phyloP scores from a whole-genome alignment of 352 stramenopile species.

The Thraustochytrium sp. region DNA sequence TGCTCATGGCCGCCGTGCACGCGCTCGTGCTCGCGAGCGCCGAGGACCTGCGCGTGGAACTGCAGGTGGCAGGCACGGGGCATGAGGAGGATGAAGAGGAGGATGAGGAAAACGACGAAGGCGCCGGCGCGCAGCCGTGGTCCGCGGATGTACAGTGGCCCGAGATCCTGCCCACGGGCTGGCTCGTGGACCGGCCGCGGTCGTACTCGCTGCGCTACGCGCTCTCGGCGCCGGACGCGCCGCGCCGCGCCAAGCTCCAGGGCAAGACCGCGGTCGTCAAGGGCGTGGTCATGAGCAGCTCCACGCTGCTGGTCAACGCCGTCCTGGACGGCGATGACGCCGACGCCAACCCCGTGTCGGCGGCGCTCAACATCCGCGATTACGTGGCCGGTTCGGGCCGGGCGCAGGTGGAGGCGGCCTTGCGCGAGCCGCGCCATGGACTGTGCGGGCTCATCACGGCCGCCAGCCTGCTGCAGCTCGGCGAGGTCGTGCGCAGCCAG shows the following conservation, averaged over 20 bases:
- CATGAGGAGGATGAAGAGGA: neutral
- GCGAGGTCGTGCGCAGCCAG: neutral
- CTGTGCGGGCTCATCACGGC: neutral
- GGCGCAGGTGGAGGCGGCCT: neutral
- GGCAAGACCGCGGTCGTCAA: neutral
- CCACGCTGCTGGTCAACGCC: neutral
- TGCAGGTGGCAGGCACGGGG: neutral
- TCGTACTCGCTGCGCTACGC: neutral
- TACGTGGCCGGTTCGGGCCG: neutral
- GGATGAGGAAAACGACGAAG: neutral
- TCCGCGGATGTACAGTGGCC: neutral
- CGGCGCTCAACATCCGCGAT: neutral
- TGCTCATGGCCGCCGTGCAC: slow-evolving; percentile 11
- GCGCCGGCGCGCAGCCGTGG: neutral
- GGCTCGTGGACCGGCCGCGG: neutral
- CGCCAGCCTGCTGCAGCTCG: neutral
- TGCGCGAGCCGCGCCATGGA: neutral
- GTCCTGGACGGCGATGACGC: neutral
- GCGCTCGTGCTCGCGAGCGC: neutral
- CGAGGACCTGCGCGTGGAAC: neutral
- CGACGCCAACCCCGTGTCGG: neutral
- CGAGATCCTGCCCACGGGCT: neutral
- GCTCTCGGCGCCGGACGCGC: neutral
- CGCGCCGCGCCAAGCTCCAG: neutral
- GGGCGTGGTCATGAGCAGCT: neutral